Conservation (phyloP, 148 eudicot species). For the Chenopodium suecicum region DNA sequence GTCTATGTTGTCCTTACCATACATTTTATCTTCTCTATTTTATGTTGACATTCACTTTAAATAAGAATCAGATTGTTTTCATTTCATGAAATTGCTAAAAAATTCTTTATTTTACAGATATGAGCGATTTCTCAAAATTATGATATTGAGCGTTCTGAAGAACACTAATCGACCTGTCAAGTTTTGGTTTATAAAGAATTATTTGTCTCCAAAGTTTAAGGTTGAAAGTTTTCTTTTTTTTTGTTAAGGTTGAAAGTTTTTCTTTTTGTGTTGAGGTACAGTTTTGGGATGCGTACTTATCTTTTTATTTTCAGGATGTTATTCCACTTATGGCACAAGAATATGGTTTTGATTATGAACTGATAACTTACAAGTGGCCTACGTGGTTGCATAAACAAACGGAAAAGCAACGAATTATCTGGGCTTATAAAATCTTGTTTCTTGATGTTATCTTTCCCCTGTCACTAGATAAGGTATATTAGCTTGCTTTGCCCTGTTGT, state of each 20-base stretch:
- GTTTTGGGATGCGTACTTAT: not conserved
- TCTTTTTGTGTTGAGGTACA: not conserved
- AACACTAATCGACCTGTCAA: conserved; percentile 89
- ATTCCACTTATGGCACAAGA: conserved; percentile 94
- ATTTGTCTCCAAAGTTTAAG: conserved; percentile 81
- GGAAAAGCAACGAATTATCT: conserved; percentile 91
- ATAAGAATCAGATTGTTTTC: not conserved
- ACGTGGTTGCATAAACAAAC: conserved; percentile 95
- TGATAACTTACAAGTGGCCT: conserved; percentile 96
- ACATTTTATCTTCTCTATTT: not conserved
- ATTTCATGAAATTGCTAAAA: not conserved
- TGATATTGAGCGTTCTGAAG: conserved; percentile 89
- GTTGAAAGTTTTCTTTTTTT: not conserved
- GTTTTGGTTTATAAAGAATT: conserved; percentile 98
- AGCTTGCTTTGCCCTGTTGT: not conserved
- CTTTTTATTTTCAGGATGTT: conserved; percentile 58
- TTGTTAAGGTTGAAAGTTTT: conserved; percentile 51
- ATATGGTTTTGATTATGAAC: conserved; percentile 89
- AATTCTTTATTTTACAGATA: conserved; percentile 53
- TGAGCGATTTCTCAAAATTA: conserved; percentile 91
- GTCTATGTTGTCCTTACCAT: not conserved
- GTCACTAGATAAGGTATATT: conserved; percentile 80
- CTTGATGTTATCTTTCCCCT: conserved; percentile 97
- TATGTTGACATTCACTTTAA: not conserved
- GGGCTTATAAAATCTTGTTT: conserved; percentile 96